These are phyloP conservation scores for Amoeboaphelidium protococcarum DNA, from an alignment of 371 early-diverging fungal genomes.

Conservation along the genomic window DNA sequence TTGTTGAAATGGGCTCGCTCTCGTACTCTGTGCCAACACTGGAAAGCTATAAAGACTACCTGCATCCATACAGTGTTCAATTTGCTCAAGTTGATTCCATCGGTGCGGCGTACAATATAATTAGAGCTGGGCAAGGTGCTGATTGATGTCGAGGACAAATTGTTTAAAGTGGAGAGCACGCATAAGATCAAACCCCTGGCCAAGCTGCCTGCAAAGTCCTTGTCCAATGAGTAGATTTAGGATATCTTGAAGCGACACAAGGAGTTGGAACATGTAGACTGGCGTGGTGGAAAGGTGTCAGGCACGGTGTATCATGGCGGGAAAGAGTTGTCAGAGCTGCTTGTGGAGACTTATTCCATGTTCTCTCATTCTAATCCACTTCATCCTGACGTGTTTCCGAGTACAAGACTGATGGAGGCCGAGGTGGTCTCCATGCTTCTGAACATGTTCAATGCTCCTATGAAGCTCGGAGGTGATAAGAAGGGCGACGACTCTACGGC, in stretches of 20 bases:
- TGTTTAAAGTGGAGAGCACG: too few relatives aligned
- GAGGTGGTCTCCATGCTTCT: slow-evolving; percentile 75
- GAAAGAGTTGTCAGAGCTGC: slow-evolving; percentile 34
- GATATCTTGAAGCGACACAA: not conserved
- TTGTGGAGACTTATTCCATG: slow-evolving; percentile 55
- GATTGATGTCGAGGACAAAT: too few relatives aligned
- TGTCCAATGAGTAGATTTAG: not conserved
- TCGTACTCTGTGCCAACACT: too few relatives aligned
- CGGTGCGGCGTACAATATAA: too few relatives aligned
- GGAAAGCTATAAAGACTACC: too few relatives aligned
- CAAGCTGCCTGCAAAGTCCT: not conserved
- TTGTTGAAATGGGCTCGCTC: too few relatives aligned
- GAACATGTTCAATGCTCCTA: slow-evolving; percentile 51
- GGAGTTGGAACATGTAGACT: slow-evolving; percentile 26
- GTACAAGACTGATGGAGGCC: slow-evolving; percentile 79
- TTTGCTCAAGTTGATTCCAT: too few relatives aligned
- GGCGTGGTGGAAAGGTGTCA: slow-evolving; percentile 60
- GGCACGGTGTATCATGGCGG: slow-evolving; percentile 83
- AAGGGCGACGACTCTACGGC: too few relatives aligned
- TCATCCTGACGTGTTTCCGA: slow-evolving; percentile 86
- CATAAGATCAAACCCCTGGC: too few relatives aligned
- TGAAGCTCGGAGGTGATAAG: slow-evolving; percentile 32
- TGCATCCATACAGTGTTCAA: too few relatives aligned
- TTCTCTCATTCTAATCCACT: slow-evolving; percentile 66
- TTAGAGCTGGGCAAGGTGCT: too few relatives aligned